A percentile compares a stretch with the other conserved stretches of the same genome.
phyloP scores from a whole-genome alignment of 805 yeast species.

The Candida ascalaphidarum region DNA sequence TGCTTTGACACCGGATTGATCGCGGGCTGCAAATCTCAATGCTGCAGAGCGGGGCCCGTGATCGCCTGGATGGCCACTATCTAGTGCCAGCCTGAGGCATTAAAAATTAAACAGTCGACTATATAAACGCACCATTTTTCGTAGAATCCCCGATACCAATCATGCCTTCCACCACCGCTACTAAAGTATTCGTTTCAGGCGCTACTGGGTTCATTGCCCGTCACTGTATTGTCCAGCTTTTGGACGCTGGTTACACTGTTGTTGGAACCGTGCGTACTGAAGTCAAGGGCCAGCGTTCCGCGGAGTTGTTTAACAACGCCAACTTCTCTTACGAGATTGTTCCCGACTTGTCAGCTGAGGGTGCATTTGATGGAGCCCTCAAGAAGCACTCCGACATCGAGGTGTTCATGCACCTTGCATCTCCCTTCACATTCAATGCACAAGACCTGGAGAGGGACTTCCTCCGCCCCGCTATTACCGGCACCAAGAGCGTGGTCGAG shows the following conservation, averaged over 20 bases:
- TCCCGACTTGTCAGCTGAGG: slow-evolving; percentile 9
- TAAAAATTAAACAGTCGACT: no score
- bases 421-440: slow-evolving; percentile 17
- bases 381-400: slow-evolving; percentile 16
- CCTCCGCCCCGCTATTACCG: no score
- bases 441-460: slow-evolving; percentile 12
- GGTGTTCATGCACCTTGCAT: slow-evolving; percentile 24
- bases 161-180: no score
- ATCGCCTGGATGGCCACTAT: no score
- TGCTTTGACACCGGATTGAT: no score
- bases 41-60: no score
- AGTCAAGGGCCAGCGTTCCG: slow-evolving; percentile 32
- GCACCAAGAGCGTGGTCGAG: slow-evolving; percentile 4
- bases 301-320: slow-evolving; percentile 15
- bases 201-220: slow-evolving; percentile 48
- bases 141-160: no score
- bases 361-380: slow-evolving; percentile 20
- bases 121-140: no score
- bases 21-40: no score
- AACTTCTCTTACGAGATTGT: slow-evolving; percentile 18
- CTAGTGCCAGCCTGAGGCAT: no score
- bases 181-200: slow-evolving; percentile 39
- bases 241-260: slow-evolving; percentile 34
- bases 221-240: slow-evolving; percentile 34
- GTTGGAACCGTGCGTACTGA: slow-evolving; percentile 44